phyloP scores from a whole-genome alignment of 345 rosid species.

The Corchorus capsularis region DNA sequence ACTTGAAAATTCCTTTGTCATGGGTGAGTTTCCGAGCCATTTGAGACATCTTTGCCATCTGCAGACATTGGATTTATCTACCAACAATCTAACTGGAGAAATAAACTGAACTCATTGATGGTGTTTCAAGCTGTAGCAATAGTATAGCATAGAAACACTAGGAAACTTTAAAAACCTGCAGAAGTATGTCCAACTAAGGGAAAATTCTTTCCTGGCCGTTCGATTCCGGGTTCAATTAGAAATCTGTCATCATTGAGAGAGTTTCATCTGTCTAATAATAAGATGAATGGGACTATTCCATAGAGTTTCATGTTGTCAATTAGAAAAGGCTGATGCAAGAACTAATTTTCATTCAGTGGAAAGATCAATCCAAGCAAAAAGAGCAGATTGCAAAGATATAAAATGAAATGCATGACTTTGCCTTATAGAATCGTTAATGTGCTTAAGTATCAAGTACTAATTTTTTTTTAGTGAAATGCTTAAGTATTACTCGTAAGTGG shows the following conservation, averaged over 20 bases:
- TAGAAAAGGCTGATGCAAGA: too few relatives aligned
- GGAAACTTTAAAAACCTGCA: constrained; percentile 9
- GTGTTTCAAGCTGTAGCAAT: constrained; percentile 22
- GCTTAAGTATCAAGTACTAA: too few relatives aligned
- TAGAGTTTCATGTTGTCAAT: too few relatives aligned
- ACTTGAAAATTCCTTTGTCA: background rate
- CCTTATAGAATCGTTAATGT: too few relatives aligned
- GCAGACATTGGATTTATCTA: constrained; percentile 19
- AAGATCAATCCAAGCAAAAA: too few relatives aligned
- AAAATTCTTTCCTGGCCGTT: constrained; percentile 22
- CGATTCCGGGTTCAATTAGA: constrained; percentile 28
- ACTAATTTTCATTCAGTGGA: too few relatives aligned
- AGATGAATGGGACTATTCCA: constrained; percentile 26
- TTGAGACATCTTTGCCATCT: constrained; percentile 24
- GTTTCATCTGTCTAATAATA: constrained; percentile 15
- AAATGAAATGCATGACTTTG: too few relatives aligned
- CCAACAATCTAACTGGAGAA: constrained; percentile 18
- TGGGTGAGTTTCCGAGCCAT: background rate
- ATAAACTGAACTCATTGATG: constrained; percentile 9
- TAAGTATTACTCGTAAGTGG: too few relatives aligned
- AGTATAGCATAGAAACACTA: constrained; percentile 22
- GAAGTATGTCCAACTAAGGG: background rate
- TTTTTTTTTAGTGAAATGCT: too few relatives aligned
- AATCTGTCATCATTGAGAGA: constrained; percentile 21
- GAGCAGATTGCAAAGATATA: too few relatives aligned